Evolutionary conservation across 2,329 filamentous ascomycete genomes (phyloP), one percentile per base, ranked within the genome.

Genomic region (Ilyonectria mors-panacis): DNA sequence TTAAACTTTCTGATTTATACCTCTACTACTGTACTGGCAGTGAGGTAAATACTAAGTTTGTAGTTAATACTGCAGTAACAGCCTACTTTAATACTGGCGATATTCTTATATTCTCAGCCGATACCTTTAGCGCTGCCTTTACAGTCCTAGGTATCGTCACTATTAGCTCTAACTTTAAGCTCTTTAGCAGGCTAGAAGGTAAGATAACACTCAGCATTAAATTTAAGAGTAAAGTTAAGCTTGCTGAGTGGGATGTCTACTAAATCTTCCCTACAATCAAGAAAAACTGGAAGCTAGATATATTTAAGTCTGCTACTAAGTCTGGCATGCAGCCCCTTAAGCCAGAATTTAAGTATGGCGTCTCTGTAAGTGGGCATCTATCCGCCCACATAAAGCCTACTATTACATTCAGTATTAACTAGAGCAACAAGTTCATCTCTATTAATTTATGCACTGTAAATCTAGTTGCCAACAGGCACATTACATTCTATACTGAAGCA

Each of bases 151-250:
- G 73, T 2, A 76, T 81, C 35, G 66, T 72, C 6, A 78, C 76
- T 15, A 69, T 81, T n/a, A 75, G 78, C 1, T 78, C 78, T n/a
- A 71, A 75, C 60, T 67, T 79, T 35, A 73, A 69, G 9, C 66
- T 78, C 30, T 69, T 73, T 44, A 70, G 70, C 3, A 39, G 59
- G 30, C 65, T 74, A 5, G 69, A 77, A 30, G 76, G 72, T 17
- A 58, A 59, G 13, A 45, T 75, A 26, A 66, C 65, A 6, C 42
- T 78, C 4, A 69, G 71, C 37, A 71, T 70, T 10, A 66, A 68
- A n/a, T 59, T 79, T 23, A 67, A 79, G 51, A 74, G 73, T 33
- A 72, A 72, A 37, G 67, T 78, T 21, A 68, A 73, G 23, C 69
- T 78, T 45, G 74, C 76, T 33, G 70, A 68, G 51, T 79, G 73